These are phyloP conservation scores for Cladosporium sp. DNA, from an alignment of 2,329 filamentous ascomycete genomes.

Conservation along the genomic window DNA sequence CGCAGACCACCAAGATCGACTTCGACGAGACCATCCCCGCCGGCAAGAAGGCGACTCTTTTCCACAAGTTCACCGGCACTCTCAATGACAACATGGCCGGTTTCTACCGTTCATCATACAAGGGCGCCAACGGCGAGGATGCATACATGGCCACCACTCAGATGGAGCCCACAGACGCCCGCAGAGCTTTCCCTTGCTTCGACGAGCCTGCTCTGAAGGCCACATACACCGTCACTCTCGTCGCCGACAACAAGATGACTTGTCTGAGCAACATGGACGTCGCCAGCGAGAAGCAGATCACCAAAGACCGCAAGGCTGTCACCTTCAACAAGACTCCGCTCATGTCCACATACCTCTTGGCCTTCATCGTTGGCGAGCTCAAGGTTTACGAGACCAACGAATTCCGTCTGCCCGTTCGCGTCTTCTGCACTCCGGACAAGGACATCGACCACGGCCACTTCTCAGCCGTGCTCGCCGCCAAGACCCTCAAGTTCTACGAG, in stretches of 20 bases:
- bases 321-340: conserved; percentile 87
- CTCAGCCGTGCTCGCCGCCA: conserved; percentile 82
- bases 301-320: conserved; percentile 73
- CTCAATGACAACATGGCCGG: conserved; percentile 96
- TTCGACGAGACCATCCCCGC: conserved; percentile 70
- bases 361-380: conserved; percentile 90
- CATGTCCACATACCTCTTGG: conserved; percentile 95
- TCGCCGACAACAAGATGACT: conserved; percentile 85
- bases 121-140: conserved; percentile 70
- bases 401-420: conserved; percentile 86
- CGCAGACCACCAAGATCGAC: conserved; percentile 75
- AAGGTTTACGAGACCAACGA: conserved; percentile 89
- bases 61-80: conserved; percentile 71
- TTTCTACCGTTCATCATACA: conserved; percentile 95
- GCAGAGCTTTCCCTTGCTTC: conserved; percentile 92
- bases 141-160: conserved; percentile 86
- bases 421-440: conserved; percentile 88
- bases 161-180: conserved; percentile 94
- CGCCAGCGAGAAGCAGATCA: conserved; percentile 69
- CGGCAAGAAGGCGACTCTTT: conserved; percentile 72
- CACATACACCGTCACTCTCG: conserved; percentile 82
- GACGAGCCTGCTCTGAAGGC: conserved; percentile 94
- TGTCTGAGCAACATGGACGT: conserved; percentile 98
- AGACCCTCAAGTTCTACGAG: conserved; percentile 90
- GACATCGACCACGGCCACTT: conserved; percentile 89